Evolutionary conservation across 148 eudicot genomes (phyloP), one percentile per base, ranked within the genome.

Genomic region (Spergularia bocconei): DNA sequence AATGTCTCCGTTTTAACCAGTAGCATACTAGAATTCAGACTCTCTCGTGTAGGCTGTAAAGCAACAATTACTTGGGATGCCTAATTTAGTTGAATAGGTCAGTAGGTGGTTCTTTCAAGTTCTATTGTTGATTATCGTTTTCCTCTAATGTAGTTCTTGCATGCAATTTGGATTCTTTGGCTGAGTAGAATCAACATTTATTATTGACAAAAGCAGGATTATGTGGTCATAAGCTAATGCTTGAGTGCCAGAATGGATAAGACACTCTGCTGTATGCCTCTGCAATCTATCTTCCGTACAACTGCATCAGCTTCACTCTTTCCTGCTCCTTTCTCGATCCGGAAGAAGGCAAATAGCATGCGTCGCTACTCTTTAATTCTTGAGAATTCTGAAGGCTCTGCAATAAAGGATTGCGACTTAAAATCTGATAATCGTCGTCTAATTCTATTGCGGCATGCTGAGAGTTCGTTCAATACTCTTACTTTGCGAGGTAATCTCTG

Each of bases 361-460:
- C 79, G 63, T 62, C 47, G 70, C 70, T 53, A 67, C 29, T 82
- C 86, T 58, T 66, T 80, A 48, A 61, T 63, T 29, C 78, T 79
- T 67, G 84, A 84, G 47, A 77, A 79, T 74, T 71, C 62, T 54
- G 77, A 82, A 63, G 78, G 81, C 74, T 81, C 79, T 72, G 29
- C 65, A 15, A 47, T 70, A 39, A 73, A 82, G 58, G 78, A 78
- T 61, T 1, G 64, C n/a, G 53, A 50, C 67, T 29, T 80, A 56
- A 75, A 73, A 62, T 76, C 86, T 36, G 75, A 67, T 55, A 75
- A 85, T 23, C 92, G 93, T 51, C 95, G 93, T 50, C 82, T 92
- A 33, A 88, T 92, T 72, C 83, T 92, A 77, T 87, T 92, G 47
- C 95, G 97, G 48, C 97, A 92, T 79, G 97, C 97, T 4, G 82